phyloP scores from a whole-genome alignment of 2,329 filamentous ascomycete genomes.

The Pyrenophora graminea region DNA sequence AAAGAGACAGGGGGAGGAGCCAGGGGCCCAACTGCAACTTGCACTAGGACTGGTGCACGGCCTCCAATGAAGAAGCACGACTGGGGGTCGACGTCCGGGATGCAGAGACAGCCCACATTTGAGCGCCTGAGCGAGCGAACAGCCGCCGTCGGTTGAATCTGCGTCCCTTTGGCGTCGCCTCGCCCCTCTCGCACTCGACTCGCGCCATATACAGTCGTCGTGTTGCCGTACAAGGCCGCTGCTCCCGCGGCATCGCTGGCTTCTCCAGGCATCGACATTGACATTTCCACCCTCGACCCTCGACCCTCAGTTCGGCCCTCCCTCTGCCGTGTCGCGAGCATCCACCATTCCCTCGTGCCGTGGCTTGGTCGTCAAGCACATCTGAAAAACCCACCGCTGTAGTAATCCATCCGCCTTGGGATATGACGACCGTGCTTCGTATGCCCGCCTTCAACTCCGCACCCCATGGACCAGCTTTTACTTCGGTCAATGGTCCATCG shows the following conservation, averaged over 20 bases:
- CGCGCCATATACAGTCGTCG: conserved; percentile 39
- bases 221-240: conserved; percentile 34
- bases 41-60: not conserved
- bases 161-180: conserved; percentile 30
- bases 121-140: conserved; percentile 31
- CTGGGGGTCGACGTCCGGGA: conserved; percentile 15
- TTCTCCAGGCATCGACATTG: conserved; percentile 15
- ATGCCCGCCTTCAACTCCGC: conserved; percentile 33
- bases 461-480: conserved; percentile 43
- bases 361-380: not conserved
- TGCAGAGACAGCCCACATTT: conserved; percentile 18
- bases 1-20: not conserved
- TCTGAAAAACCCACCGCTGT: not conserved
- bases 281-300: conserved; percentile 6
- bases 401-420: conserved; percentile 1
- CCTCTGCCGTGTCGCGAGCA: not conserved
- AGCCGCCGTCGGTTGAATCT: conserved; percentile 35
- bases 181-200: conserved; percentile 33
- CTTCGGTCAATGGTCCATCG: conserved; percentile 42
- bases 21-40: conserved; percentile 19
- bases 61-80: conserved; percentile 16
- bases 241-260: conserved; percentile 28
- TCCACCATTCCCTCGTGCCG: not conserved
- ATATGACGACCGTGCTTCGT: conserved; percentile 44
- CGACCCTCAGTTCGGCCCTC: not conserved